phyloP scores from a whole-genome alignment of 75 land plant genomes.

The Cupressus sempervirens region DNA sequence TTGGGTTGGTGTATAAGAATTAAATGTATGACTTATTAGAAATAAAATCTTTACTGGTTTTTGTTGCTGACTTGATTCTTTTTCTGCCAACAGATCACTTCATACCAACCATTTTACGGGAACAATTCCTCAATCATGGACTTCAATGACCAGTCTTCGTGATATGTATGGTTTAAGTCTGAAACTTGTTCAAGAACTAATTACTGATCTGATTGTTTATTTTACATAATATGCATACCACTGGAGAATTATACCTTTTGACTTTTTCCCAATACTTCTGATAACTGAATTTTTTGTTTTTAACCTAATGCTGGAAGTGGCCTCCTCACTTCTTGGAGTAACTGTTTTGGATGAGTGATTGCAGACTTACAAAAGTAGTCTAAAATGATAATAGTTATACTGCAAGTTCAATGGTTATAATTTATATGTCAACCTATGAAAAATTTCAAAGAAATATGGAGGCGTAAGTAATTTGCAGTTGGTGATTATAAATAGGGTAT shows the following conservation, averaged over 20 bases:
- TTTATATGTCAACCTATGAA: neutral
- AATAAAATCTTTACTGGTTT: neutral
- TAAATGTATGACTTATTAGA: neutral
- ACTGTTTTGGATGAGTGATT: neutral
- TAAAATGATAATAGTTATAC: too few relatives aligned
- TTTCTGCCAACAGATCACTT: slow-evolving; percentile 1
- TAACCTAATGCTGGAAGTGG: neutral
- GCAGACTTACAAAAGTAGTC: neutral
- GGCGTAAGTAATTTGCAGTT: neutral
- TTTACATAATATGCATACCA: neutral
- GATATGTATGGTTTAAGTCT: neutral
- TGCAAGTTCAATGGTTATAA: neutral
- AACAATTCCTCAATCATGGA: neutral
- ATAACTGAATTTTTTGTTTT: neutral
- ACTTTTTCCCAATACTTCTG: neutral
- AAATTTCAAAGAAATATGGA: neutral
- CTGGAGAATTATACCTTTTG: slow-evolving; percentile 2
- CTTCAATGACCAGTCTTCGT: neutral
- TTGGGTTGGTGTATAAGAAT: neutral
- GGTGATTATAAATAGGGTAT: neutral
- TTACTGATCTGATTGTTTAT: neutral
- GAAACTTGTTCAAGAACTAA: neutral
- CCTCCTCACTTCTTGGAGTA: neutral
- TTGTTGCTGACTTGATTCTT: neutral
- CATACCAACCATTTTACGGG: slow-evolving; percentile 3